Evolutionary conservation across 1,284 basidiomycete genomes (phyloP).

Genomic region (Flammula alnicola): DNA sequence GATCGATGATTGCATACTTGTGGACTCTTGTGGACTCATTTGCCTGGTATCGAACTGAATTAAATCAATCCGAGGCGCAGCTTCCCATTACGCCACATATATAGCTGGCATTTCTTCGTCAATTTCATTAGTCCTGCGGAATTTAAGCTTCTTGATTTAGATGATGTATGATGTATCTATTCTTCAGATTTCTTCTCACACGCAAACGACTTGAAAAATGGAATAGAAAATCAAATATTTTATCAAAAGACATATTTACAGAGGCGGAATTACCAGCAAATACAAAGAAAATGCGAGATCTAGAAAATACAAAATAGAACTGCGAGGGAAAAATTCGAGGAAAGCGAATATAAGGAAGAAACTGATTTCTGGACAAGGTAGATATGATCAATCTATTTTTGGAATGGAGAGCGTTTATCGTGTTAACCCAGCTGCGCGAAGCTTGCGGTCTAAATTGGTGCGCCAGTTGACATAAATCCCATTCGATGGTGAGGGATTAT

Average conservation of each 20-base stretch:
- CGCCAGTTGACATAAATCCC: conserved; percentile 76
- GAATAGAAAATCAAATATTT: not conserved
- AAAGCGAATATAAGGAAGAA: not conserved
- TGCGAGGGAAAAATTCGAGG: too few species aligned
- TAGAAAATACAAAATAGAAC: too few species aligned
- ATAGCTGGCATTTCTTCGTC: too few species aligned
- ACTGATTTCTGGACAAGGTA: not conserved
- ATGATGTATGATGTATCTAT: too few species aligned
- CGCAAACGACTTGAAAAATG: not conserved
- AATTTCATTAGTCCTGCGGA: too few species aligned
- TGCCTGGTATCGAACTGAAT: not conserved
- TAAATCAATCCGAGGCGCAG: too few species aligned
- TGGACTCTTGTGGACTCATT: conserved; percentile 6
- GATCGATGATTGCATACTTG: not conserved
- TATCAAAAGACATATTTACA: too few species aligned
- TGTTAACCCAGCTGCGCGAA: conserved; percentile 41
- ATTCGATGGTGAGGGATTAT: conserved; percentile 61
- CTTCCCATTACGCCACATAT: too few species aligned
- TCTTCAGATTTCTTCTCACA: too few species aligned
- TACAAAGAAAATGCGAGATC: too few species aligned
- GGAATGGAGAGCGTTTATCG: conserved; percentile 17
- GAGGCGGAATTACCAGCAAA: too few species aligned
- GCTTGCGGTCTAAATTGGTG: conserved; percentile 44
- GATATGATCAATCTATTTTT: conserved; percentile 14
- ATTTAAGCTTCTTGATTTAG: too few species aligned